Evolutionary conservation across 495 filamentous ascomycete genomes (phyloP).

Genomic region (Trichocladium uniseriatum): DNA sequence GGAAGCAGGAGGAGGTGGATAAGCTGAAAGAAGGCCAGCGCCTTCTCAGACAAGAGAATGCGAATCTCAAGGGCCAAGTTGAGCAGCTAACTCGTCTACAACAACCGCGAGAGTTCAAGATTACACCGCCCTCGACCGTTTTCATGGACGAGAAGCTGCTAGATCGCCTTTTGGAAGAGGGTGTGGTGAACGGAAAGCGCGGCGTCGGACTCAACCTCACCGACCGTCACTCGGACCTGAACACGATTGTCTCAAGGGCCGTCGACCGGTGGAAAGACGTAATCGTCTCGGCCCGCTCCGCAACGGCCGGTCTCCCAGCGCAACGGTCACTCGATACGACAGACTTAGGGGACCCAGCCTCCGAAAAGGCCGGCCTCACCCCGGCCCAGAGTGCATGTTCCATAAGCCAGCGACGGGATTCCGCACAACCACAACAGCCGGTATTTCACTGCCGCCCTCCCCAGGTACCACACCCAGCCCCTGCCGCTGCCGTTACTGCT

Average conservation of each 20-base stretch:
- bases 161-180: conserved; percentile 27
- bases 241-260: conserved; percentile 34
- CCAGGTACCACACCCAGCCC: background rate
- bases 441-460: conserved; percentile 3
- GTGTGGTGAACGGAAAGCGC: conserved; percentile 8
- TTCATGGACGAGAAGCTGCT: conserved; percentile 42
- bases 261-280: conserved; percentile 47
- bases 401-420: background rate
- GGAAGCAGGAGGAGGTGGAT: conserved; percentile 57
- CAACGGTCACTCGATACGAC: conserved; percentile 27
- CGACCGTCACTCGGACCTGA: conserved; percentile 38
- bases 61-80: conserved; percentile 59
- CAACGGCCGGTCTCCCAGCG: conserved; percentile 23
- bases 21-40: conserved; percentile 53
- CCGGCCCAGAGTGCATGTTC: background rate
- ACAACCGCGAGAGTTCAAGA: conserved; percentile 61
- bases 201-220: conserved; percentile 33
- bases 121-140: conserved; percentile 54
- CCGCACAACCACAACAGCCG: background rate
- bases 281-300: conserved; percentile 31
- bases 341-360: background rate
- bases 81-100: conserved; percentile 59
- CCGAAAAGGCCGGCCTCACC: too few relatives aligned
- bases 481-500: too few relatives aligned
- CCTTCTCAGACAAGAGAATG: conserved; percentile 57